Evolutionary conservation across 2,329 filamentous ascomycete genomes (phyloP).

Genomic region (Tolypocladium guangdongense): DNA sequence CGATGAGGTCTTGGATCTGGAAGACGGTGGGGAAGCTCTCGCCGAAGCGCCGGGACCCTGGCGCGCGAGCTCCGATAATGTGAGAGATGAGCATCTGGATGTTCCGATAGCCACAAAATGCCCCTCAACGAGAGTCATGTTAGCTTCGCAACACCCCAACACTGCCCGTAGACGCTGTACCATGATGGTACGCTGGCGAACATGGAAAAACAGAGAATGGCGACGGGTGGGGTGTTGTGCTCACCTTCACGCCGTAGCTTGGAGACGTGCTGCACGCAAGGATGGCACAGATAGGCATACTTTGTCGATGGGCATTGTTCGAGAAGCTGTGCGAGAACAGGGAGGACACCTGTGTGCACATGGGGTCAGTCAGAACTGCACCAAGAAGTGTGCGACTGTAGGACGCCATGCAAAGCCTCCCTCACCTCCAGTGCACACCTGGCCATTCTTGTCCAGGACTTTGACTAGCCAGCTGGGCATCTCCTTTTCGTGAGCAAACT

Average conservation of each 20-base stretch:
- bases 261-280: constrained; percentile 65
- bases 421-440: constrained; percentile 41
- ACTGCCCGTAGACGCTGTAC: no score
- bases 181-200: no score
- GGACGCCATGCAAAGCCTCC: neutral
- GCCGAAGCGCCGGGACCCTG: constrained; percentile 50
- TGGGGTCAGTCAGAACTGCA: constrained; percentile 1
- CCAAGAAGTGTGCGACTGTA: neutral
- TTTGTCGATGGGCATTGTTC: constrained; percentile 50
- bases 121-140: constrained; percentile 36
- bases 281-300: constrained; percentile 70
- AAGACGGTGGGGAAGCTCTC: constrained; percentile 63
- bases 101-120: constrained; percentile 91
- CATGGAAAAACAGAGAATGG: neutral
- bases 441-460: constrained; percentile 49
- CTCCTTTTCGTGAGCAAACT: constrained; percentile 59
- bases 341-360: constrained; percentile 38
- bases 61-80: constrained; percentile 47
- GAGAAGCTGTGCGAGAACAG: constrained; percentile 51
- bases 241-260: constrained; percentile 66
- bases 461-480: constrained; percentile 62
- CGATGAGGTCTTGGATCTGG: constrained; percentile 75
- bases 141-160: neutral
- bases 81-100: constrained; percentile 87
- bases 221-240: neutral